Evolutionary conservation across 23 red algal species (phyloP).

Genomic region (Chondrus crispus): DNA sequence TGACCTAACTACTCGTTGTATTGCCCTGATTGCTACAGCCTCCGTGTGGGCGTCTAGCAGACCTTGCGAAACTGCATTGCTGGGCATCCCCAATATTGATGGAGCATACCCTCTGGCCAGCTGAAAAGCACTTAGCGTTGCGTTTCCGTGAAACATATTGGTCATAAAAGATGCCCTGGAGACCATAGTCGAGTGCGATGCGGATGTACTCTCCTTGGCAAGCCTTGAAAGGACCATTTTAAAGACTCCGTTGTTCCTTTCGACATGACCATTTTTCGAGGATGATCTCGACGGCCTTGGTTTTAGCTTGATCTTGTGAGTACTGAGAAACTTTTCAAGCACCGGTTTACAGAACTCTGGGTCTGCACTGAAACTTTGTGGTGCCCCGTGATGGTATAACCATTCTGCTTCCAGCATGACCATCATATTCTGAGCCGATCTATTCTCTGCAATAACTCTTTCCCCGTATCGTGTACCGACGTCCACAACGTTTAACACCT

Average conservation of each 20-base stretch:
- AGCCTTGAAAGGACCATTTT: conserved; percentile 1
- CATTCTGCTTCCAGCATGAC: conserved; percentile 20
- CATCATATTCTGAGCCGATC: background rate
- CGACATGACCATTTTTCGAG: conserved; percentile 24
- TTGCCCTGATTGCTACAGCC: background rate
- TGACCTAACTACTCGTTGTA: background rate
- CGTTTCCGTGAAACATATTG: conserved; percentile 16
- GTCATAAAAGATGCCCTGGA: background rate
- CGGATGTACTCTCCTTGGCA: background rate
- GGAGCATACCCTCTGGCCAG: conserved; percentile 13
- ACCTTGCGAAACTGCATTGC: background rate
- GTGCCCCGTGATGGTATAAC: conserved; percentile 35
- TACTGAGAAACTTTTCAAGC: background rate
- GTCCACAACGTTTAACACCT: conserved; percentile 33
- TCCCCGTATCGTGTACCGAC: conserved; percentile 1
- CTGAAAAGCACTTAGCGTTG: conserved; percentile 33
- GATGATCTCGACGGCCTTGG: conserved; percentile 17
- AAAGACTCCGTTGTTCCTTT: conserved; percentile 38
- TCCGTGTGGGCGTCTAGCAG: conserved; percentile 1
- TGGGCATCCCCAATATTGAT: conserved; percentile 19
- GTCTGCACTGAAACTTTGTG: conserved; percentile 23
- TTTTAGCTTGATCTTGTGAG: background rate
- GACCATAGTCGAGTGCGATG: background rate
- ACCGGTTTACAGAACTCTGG: conserved; percentile 12
- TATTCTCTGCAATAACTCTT: conserved; percentile 2